Evolutionary conservation across 192 early-diverging fungal genomes (phyloP).

Genomic region (Coemansia guatemalensis): DNA sequence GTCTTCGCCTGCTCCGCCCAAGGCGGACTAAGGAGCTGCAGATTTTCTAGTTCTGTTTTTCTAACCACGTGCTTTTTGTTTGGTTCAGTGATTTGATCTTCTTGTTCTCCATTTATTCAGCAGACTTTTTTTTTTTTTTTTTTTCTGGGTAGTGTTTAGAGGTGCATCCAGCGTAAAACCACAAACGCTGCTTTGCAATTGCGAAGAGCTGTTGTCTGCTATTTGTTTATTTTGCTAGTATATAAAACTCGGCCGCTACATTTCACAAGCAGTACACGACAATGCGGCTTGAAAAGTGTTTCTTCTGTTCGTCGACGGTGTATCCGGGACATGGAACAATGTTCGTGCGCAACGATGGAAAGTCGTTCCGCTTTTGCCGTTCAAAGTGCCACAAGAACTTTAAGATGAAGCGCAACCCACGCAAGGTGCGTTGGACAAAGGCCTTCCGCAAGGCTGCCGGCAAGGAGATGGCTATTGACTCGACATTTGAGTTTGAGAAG

Average conservation of each 20-base stretch:
- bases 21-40: too few relatives aligned
- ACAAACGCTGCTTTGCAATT: neutral
- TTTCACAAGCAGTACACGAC: neutral
- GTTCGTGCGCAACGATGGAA: conserved; percentile 98
- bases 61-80: neutral
- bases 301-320: conserved; percentile 95
- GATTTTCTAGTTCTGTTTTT: neutral
- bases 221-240: neutral
- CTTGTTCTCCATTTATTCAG: neutral
- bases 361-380: conserved; percentile 94
- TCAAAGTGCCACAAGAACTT: conserved; percentile 99
- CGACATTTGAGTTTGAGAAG: conserved; percentile 98
- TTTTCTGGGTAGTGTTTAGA: neutral
- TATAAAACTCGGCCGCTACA: neutral
- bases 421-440: conserved; percentile 99
- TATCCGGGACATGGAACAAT: conserved; percentile 98
- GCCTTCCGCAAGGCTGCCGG: conserved; percentile 98
- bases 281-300: conserved; percentile 99
- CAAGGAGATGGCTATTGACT: conserved; percentile 99
- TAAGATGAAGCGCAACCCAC: conserved; percentile 99
- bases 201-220: neutral
- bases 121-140: conserved; percentile 6
- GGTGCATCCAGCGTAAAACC: neutral
- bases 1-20: too few relatives aligned
- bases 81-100: conserved; percentile 9